Evolutionary conservation across 108 stramenopile genomes (phyloP).

Genomic region (Skeletonema costatum): DNA sequence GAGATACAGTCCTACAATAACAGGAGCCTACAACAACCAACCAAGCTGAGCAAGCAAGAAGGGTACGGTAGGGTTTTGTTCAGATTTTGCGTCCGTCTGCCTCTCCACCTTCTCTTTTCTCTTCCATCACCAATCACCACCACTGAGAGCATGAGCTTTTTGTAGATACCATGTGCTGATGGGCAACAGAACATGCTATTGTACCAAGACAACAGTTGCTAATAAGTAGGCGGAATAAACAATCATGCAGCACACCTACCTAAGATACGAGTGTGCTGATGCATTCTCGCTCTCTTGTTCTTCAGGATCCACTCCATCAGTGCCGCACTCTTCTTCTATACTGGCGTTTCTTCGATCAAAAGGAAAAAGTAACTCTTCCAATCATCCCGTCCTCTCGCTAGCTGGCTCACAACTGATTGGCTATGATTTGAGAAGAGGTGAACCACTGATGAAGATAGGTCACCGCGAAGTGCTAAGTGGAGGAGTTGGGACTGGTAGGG

Average conservation of each 20-base stretch:
- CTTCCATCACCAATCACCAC: too few species aligned
- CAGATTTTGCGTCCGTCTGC: too few species aligned
- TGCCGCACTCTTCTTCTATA: constrained; percentile 60
- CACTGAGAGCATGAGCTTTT: too few species aligned
- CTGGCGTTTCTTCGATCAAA: constrained; percentile 56
- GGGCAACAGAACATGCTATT: too few species aligned
- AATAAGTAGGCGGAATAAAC: neutral
- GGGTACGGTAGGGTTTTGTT: too few species aligned
- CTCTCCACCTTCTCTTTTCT: too few species aligned
- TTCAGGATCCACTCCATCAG: constrained; percentile 65
- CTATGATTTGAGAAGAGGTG: constrained; percentile 59
- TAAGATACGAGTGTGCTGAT: constrained; percentile 90
- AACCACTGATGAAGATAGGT: constrained; percentile 61
- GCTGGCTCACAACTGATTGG: constrained; percentile 73
- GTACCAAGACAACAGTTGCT: neutral
- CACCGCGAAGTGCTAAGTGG: constrained; percentile 67
- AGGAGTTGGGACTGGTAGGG: constrained; percentile 77
- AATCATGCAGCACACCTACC: constrained; percentile 81
- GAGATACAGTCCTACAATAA: neutral
- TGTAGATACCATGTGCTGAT: too few species aligned
- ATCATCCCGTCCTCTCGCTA: constrained; percentile 57
- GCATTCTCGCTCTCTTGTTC: constrained; percentile 72
- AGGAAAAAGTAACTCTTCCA: constrained; percentile 6
- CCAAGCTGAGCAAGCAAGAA: too few species aligned
- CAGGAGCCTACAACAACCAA: too few species aligned